Evolutionary conservation across 768 basidiomycete genomes (phyloP).

Genomic region (Termitomyces sp.): DNA sequence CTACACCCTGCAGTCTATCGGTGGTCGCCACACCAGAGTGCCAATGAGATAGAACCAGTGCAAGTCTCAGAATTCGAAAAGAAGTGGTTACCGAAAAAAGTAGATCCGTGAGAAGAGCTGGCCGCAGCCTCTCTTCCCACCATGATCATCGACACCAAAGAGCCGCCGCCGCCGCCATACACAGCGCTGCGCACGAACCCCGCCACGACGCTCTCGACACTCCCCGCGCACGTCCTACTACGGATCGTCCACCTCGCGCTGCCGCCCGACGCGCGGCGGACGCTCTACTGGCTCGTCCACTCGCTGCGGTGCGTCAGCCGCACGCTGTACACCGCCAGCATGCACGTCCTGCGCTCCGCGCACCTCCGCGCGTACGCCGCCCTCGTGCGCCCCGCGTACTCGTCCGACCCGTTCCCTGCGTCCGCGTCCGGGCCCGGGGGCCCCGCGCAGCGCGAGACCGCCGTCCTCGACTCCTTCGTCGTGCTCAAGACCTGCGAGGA

Average conservation of each 20-base stretch:
- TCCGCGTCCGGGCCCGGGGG: no score
- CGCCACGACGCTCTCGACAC: neutral
- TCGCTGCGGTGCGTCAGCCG: conserved; percentile 61
- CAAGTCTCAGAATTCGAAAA: no score
- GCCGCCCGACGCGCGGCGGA: no score
- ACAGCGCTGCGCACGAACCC: neutral
- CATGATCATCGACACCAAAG: neutral
- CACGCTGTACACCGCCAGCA: conserved; percentile 70
- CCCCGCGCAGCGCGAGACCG: conserved; percentile 61
- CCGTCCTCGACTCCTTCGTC: conserved; percentile 73
- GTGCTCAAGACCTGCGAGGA: conserved; percentile 77
- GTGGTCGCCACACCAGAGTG: no score
- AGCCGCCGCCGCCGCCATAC: neutral
- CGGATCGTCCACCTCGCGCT: conserved; percentile 17
- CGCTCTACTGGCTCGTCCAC: conserved; percentile 62
- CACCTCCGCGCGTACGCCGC: conserved; percentile 63
- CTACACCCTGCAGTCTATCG: no score
- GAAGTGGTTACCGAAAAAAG: no score
- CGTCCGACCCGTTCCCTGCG: conserved; percentile 72
- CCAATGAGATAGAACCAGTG: no score
- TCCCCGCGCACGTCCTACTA: conserved; percentile 63
- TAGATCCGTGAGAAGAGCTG: no score
- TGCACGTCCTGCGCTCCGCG: conserved; percentile 74
- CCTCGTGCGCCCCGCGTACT: conserved; percentile 62
- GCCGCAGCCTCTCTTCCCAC: no score